Conservation (phyloP, 257 asterid species). For the Haberlea rhodopensis region DNA sequence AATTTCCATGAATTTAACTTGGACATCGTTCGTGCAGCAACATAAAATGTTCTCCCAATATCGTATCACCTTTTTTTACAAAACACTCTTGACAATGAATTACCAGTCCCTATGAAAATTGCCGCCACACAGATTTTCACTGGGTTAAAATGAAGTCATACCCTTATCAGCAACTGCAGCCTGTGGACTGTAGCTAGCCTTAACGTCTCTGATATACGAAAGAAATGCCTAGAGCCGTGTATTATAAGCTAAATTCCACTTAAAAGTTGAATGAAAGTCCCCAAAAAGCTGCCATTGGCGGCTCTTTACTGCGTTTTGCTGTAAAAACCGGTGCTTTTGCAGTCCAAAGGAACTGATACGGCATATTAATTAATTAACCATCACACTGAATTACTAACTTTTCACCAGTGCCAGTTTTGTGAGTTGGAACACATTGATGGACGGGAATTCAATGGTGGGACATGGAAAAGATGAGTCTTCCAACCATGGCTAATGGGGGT, state of each 20-base stretch:
- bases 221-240: background rate
- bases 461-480: slow-evolving; percentile 2
- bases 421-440: background rate
- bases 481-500: slow-evolving; percentile 4
- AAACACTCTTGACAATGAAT: no score
- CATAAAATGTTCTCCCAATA: no score
- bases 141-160: background rate
- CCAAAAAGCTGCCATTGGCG: background rate
- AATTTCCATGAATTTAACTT: no score
- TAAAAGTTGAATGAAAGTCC: background rate
- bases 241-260: background rate
- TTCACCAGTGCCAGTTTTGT: background rate
- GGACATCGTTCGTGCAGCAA: no score
- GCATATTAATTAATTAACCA: background rate
- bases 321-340: background rate
- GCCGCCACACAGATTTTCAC: background rate
- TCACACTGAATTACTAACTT: background rate
- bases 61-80: no score
- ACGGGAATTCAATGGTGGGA: slow-evolving; percentile 19
- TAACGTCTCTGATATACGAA: background rate
- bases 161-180: background rate
- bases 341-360: slow-evolving; percentile 1
- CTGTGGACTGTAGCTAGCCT: background rate
- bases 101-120: background rate
- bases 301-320: background rate